Evolutionary conservation across 495 filamentous ascomycete genomes (phyloP), one percentile per base, ranked within the genome.

Genomic region (Xylaria flabelliformis): DNA sequence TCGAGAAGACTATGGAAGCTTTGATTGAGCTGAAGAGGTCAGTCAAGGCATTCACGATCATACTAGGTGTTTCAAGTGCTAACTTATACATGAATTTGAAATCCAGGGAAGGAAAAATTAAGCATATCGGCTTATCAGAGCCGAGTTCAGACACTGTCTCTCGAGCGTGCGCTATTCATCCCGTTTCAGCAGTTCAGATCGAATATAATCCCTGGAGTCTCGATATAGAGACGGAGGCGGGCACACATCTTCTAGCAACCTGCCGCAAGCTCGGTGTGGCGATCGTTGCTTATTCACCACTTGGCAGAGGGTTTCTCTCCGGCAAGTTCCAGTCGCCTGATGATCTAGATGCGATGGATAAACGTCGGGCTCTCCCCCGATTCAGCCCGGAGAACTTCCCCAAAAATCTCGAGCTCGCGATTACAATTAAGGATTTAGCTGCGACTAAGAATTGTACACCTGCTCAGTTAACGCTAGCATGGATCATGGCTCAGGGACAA

Each of bases 191-290:
- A 4, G 90, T 92, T 13, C 92, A 94, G 75, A 88, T 91, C n/a
- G 92, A 94, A 77, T 79, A 93, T 69, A 90, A 87, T 2, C 77
- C 94, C 4, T 93, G 84, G 78, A 79, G 85, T 4, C n/a, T 53
- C 2, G 65, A 68, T 9, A 88, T 88, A 9, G 86, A 90, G 24
- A 89, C 91, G 55, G 79, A 92, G 12, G 79, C 86, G 5, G 93
- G 93, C 74, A 90, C 88, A 36, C 81, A 92, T 44, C 88, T 90
- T n/a, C 75, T 81, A 53, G 50, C 50, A 42, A 82, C 86, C 19
- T 93, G 91, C 73, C 87, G 85, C 7, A 89, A 93, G 75, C 83
- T 91, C 17, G 80, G 85, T 24, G 93, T 94, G 75, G 90, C 91
- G 1, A 80, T 93, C 42, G 77, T 92, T 41, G 91, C 90, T 42